These are phyloP conservation scores for Conidiobolus incongruus DNA, from an alignment of 371 early-diverging fungal genomes.

Conservation along the genomic window DNA sequence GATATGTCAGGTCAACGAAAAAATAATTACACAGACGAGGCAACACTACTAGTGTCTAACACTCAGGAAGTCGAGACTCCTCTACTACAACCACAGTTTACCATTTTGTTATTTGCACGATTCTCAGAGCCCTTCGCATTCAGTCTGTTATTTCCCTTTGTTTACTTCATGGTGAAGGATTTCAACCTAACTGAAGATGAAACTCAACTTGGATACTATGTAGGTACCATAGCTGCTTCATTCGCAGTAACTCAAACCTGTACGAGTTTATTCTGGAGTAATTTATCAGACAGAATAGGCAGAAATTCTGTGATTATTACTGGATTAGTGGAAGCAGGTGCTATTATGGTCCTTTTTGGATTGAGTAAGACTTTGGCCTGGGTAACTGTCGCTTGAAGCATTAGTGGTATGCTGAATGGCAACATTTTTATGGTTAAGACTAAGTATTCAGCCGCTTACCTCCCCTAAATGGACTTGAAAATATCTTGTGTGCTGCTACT, in stretches of 20 bases:
- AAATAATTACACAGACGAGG: too few species aligned
- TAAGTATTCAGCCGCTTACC: conserved; percentile 7
- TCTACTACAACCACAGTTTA: conserved; percentile 24
- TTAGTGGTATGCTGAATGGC: conserved; percentile 55
- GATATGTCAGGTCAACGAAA: too few species aligned
- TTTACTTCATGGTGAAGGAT: conserved; percentile 18
- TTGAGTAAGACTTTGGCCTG: conserved; percentile 31
- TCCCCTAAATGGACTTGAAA: not conserved
- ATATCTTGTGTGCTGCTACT: conserved; percentile 36
- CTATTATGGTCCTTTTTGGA: conserved; percentile 48
- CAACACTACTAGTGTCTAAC: too few species aligned
- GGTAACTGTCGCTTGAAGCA: conserved; percentile 35
- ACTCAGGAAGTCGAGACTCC: too few species aligned
- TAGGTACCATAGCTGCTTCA: conserved; percentile 28
- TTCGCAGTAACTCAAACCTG: conserved; percentile 40
- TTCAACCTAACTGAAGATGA: conserved; percentile 6
- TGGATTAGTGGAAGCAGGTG: conserved; percentile 49
- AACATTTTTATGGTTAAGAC: conserved; percentile 67
- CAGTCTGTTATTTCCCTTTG: conserved; percentile 29
- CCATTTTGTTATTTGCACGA: conserved; percentile 27
- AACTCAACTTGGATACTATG: conserved; percentile 20
- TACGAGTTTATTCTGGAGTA: conserved; percentile 30
- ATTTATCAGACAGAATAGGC: conserved; percentile 37
- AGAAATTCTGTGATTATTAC: conserved; percentile 58
- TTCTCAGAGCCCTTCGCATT: conserved; percentile 33